Evolutionary conservation across 1,284 basidiomycete species (phyloP).

Genomic region (Pseudozyma sp.): DNA sequence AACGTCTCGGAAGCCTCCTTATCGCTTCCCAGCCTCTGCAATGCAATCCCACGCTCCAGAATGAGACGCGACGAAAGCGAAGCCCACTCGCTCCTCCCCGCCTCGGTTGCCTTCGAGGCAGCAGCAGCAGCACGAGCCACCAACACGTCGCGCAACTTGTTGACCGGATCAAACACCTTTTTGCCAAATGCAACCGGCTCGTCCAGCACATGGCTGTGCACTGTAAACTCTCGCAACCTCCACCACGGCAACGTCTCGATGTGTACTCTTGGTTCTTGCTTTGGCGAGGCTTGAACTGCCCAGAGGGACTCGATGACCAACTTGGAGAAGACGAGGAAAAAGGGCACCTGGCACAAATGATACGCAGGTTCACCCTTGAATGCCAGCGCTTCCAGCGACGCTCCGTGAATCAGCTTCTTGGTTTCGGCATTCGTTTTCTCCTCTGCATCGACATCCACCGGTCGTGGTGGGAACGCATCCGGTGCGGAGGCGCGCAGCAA

Average conservation of each 20-base stretch:
- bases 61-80: conserved; percentile 79
- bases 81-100: conserved; percentile 66
- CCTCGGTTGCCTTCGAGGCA: conserved; percentile 25
- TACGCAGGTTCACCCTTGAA: conserved; percentile 94
- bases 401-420: conserved; percentile 72
- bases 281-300: background rate
- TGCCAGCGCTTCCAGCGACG: conserved; percentile 81
- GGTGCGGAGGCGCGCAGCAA: conserved; percentile 69
- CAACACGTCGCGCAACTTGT: conserved; percentile 71
- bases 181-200: conserved; percentile 79
- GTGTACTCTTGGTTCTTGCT: background rate
- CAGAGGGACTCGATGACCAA: conserved; percentile 75
- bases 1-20: conserved; percentile 83
- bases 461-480: conserved; percentile 71
- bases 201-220: conserved; percentile 88
- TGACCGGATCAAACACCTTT: conserved; percentile 72
- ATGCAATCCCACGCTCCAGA: conserved; percentile 83
- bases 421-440: conserved; percentile 40
- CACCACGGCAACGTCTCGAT: conserved; percentile 73
- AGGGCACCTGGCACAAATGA: conserved; percentile 81
- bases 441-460: conserved; percentile 71
- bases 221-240: conserved; percentile 78
- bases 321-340: conserved; percentile 82
- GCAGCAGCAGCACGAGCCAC: conserved; percentile 20
- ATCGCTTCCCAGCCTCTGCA: conserved; percentile 81